A percentile compares a stretch with the other conserved stretches of the same genome.
Evolutionary conservation across 495 filamentous ascomycete genomes (phyloP).

Genomic region (Terfezia claveryi): DNA sequence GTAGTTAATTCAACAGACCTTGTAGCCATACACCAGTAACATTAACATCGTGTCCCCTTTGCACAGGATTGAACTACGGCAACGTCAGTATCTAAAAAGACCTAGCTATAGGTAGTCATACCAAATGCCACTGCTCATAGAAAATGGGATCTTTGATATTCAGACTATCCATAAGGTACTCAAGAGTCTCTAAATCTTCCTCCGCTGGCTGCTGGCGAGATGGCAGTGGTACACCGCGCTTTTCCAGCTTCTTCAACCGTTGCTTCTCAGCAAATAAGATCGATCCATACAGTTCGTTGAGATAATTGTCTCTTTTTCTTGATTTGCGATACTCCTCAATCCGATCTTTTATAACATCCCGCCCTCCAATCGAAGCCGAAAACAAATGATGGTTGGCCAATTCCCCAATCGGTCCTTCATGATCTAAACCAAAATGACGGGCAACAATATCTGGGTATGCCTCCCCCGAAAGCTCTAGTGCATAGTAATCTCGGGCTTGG

Average conservation of each 20-base stretch:
- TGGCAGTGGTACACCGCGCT: constrained; percentile 37
- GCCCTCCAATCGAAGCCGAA: constrained; percentile 37
- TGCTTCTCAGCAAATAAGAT: constrained; percentile 72
- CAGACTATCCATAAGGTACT: constrained; percentile 23
- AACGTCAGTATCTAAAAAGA: background rate
- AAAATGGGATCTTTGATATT: constrained; percentile 79
- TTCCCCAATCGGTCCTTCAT: constrained; percentile 69
- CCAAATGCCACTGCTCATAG: constrained; percentile 79
- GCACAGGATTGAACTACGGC: constrained; percentile 43
- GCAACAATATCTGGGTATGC: constrained; percentile 52
- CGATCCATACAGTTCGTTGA: constrained; percentile 39
- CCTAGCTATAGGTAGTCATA: background rate
- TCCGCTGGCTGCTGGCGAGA: background rate
- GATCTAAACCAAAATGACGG: constrained; percentile 43
- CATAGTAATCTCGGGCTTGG: constrained; percentile 55
- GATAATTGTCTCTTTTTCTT: constrained; percentile 33
- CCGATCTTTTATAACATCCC: constrained; percentile 38
- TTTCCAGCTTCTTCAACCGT: constrained; percentile 48
- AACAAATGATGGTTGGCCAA: constrained; percentile 72
- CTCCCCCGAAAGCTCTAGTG: constrained; percentile 50
- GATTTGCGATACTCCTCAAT: constrained; percentile 32
- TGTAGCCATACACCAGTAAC: constrained; percentile 78
- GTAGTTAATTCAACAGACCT: constrained; percentile 23
- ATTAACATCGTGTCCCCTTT: constrained; percentile 79
- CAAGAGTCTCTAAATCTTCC: background rate